Evolutionary conservation across 345 rosid genomes (phyloP), one percentile per base, ranked within the genome.

Genomic region (Raphanus raphanistrum): DNA sequence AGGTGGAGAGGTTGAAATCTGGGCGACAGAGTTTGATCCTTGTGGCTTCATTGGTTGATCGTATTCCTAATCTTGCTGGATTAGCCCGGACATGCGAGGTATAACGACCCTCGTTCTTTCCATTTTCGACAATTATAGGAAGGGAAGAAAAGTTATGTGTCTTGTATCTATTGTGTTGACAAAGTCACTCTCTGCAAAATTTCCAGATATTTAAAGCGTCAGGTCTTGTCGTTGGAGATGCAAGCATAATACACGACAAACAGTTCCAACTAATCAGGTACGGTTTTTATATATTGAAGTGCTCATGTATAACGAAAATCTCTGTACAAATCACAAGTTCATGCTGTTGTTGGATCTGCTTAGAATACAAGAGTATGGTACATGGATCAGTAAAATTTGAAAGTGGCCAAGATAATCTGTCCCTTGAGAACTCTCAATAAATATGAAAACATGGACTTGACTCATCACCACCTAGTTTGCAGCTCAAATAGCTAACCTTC

Each of bases 1-100:
- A 86, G 15, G 86, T 87, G 74, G 90, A 90, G 80, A 86, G 71
- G 74, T 61, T 84, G 72, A 87, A 79, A 85, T 88, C 89, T 68
- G 88, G 92, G 70, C 86, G 85, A 33, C 98, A 90, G 83, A 79
- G 85, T 28, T 81, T 94, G 81, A 85, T 94, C 71, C 88, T 94
- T 48, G 98, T 94, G 63, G 98, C 98, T 68, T 94, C 97, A 61
- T 79, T 94, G 41, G 82, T 92, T 76, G 97, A 94, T 81, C 93
- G 98, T 41, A 88, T 92, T 68, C 98, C 98, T 61, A 94, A 94
- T 81, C 93, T 94, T 81, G 97, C 97, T 59, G 97, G 98, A 61
- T 85, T 94, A 85, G 95, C 97, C 72, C 88, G 97, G 75, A 90
- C 98, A 16, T 89, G 98, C 82, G 97, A 94, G 95, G 98, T 92